Base-by-base conservation (phyloP, 306 rosid species). In the Cajanus cajan region DNA sequence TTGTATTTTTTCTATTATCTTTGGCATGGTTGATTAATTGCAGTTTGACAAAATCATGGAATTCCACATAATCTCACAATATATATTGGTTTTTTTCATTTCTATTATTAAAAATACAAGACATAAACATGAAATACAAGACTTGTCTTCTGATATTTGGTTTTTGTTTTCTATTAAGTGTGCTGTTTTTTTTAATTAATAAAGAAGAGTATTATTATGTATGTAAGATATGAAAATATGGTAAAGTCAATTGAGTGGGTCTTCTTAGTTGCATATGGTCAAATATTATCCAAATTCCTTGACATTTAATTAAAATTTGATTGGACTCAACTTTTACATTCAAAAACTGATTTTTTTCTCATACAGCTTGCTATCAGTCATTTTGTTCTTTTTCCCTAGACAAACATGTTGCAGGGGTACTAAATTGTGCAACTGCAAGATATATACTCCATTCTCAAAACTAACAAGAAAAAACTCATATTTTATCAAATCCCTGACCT, bases 301-400 rank as follows among this genome's bases (percentile, higher is more conserved):
- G 70, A 61, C 24, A 43, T 14, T 31, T 22, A 10, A 15, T 36
- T 4, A 40, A 50, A 18, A 72, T 18, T 63, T 72, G 22, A 41
- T 36, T 51, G 22, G 55, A 31, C 75, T 37, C 48, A 80, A 64
- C 47, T 72, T 72, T 66, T 28, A 40, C 41, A 41, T 15, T 51
- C 70, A 40, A 80, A 80, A 72, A 19, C 31, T 65, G 25, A 43
- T 55, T 50, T 63, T 36, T 41, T n/a, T 76, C 50, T 73, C 16
- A 36, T 57, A 74, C 67, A 37, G 24, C n/a, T n/a, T n/a, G n/a
- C n/a, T n/a, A n/a, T n/a, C n/a, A n/a, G n/a, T n/a, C n/a, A n/a
- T n/a, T n/a, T n/a, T n/a, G n/a, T n/a, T n/a, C n/a, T n/a, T n/a
- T n/a, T n/a, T n/a, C n/a, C n/a, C n/a, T n/a, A n/a, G n/a, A n/a